Evolutionary conservation across 1,284 basidiomycete genomes (phyloP).

Genomic region (Cystobasidium slooffiae): DNA sequence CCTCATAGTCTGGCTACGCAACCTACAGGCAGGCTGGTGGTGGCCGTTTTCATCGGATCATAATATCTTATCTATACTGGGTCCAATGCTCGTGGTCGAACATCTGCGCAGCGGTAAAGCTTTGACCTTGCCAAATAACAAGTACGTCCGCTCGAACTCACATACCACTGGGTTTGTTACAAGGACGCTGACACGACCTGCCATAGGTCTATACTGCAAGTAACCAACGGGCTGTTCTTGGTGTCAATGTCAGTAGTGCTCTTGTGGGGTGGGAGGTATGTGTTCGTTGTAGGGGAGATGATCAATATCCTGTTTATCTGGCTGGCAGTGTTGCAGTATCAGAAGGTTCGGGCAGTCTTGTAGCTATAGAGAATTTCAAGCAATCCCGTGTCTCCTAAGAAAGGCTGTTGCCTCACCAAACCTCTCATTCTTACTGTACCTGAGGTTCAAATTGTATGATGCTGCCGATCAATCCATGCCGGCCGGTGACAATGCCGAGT

Average conservation of each 20-base stretch:
- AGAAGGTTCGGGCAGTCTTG: constrained; percentile 2
- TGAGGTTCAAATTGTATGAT: no score
- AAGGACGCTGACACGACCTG: not conserved
- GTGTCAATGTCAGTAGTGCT: not conserved
- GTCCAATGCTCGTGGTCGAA: constrained; percentile 55
- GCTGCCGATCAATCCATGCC: not conserved
- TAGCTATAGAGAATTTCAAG: constrained; percentile 8
- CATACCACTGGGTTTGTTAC: not conserved
- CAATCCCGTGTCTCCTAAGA: no score
- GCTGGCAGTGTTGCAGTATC: constrained; percentile 46
- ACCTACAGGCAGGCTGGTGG: constrained; percentile 59
- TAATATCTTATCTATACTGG: constrained; percentile 54
- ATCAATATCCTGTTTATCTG: constrained; percentile 48
- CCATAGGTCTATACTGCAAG: not conserved
- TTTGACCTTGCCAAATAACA: not conserved
- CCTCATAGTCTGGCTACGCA: constrained; percentile 87
- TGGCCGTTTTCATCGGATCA: constrained; percentile 57
- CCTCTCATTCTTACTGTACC: no score
- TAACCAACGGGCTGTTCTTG: not conserved
- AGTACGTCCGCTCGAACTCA: not conserved
- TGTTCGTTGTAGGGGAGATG: constrained; percentile 45
- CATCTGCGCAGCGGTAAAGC: constrained; percentile 21
- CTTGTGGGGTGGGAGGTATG: constrained; percentile 8
- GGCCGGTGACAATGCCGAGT: no score
- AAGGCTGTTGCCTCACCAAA: no score